Base-by-base conservation (phyloP, 352 stramenopile species). In the Pythium graminicola region DNA sequence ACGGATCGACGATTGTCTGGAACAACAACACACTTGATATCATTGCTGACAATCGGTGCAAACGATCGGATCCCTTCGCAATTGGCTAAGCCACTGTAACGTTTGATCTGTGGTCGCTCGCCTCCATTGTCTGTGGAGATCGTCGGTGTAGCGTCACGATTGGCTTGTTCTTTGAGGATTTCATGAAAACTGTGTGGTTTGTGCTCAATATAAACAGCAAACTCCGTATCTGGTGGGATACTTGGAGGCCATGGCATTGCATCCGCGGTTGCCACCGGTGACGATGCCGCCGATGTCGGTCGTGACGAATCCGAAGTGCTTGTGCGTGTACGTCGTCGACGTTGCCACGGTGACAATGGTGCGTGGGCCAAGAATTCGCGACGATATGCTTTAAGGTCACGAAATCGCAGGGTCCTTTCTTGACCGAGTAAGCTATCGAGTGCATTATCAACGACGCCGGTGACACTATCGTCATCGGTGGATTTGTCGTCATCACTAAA, bases 311-410 rank as follows among this genome's bases (percentile, higher is more conserved):
- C 47, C 17, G 54, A 35, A 13, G 51, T 56, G 32, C 35, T 56
- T 11, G 44, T 33, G 14, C 36, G 46, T 17, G 57, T 53, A 23
- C 49, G 58, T 4, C 47, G 49, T 16, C 47, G 53, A 27, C 68
- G 65, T 29, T 66, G 52, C 65, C 68, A 73, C 7, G 68, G 65
- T 0, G 68, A 76, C n/a, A 72, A 36, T 14, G 68, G 68, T 13
- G 60, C 54, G 13, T 67, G 54, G 3, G 50, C 42, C 11, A 64
- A 58, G 14, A 65, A 60, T 29, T 76, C 68, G 20, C 54, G 57
- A 14, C 65, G 53, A 31, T 76, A 76, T n/a, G 60, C 54, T 7
- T 45, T 53, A 13, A 73, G 31, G 32, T 76, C 68, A 0, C 68
- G 62, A 28, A 76, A 67, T 7, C 57, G 45, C 11, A 76, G 55